Base-by-base conservation (phyloP, 2,329 filamentous ascomycete species). In the Fusarium pininemorale region DNA sequence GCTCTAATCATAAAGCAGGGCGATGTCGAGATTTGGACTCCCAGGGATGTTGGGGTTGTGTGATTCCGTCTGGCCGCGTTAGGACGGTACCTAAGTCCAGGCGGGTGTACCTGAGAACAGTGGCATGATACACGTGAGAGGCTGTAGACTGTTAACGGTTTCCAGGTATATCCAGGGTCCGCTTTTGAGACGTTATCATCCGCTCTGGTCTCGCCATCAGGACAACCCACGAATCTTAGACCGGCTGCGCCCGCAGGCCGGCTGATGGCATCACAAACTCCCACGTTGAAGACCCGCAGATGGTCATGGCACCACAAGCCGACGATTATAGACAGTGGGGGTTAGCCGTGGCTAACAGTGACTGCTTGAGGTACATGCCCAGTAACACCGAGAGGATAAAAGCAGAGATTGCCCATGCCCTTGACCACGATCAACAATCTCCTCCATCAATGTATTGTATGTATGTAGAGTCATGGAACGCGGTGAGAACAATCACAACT, bases 191-290 rank as follows among this genome's bases (percentile, higher is more conserved):
- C 76, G 76, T 78, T 78, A 78, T 78, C 76, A 75, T 72, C 67
- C 67, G 64, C 70, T 71, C 68, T 71, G 53, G 70, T 72, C 67
- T 76, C 63, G 69, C 71, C 75, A 76, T 77, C 69, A 47, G 63
- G 61, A 39, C 74, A 75, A 76, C 70, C 75, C 74, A 78, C 76
- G 76, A 78, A 76, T 78, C 75, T 71, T 61, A 77, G 74, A 77
- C 75, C 75, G 66, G 65, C 72, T 78, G 76, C 77, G 77, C 77
- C 77, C 77, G 77, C 77, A 76, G 70, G 54, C 63, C 68, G 72
- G 75, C 74, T 73, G 76, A 78, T 78, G 75, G 76, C 75, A 78
- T 78, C 77, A 77, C 76, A 75, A 73, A 74, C 76, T 78, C 76
- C 76, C 76, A 78, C 76, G 75, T 76, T 73, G 62, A 72, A 72